Conservation (phyloP, 352 stramenopile species). For the Globisporangium paroecandrum region DNA sequence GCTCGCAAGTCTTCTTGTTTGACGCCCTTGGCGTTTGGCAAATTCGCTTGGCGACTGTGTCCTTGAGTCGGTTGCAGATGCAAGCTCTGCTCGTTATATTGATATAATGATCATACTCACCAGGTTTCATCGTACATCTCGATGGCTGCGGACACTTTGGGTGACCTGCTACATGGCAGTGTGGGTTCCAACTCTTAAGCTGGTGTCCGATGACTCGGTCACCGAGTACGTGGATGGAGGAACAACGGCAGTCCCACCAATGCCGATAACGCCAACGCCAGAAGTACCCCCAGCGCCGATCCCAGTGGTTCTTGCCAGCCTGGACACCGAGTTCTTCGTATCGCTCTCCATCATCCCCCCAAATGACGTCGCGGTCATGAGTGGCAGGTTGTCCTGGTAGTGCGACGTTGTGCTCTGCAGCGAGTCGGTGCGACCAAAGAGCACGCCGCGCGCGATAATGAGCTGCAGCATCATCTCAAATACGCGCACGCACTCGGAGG, state of each 20-base stretch:
- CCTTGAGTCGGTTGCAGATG: too few relatives aligned
- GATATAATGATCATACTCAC: too few relatives aligned
- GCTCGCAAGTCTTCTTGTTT: too few relatives aligned
- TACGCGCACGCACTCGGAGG: constrained; percentile 34
- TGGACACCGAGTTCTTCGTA: not conserved
- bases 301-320: not conserved
- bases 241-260: not conserved
- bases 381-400: constrained; percentile 37
- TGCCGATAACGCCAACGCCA: not conserved
- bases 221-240: not conserved
- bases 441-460: constrained; percentile 35
- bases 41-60: too few relatives aligned
- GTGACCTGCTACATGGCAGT: not conserved
- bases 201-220: constrained; percentile 16
- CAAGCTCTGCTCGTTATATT: too few relatives aligned
- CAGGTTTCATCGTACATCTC: too few relatives aligned
- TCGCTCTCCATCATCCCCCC: not conserved
- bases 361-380: constrained; percentile 23
- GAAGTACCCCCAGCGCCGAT: not conserved
- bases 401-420: constrained; percentile 21
- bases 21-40: too few relatives aligned
- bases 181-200: constrained; percentile 1
- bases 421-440: constrained; percentile 20
- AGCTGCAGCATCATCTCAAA: constrained; percentile 55
- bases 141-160: too few relatives aligned